Evolutionary conservation across 139 green algal species (phyloP).

Genomic region (Chlorella ohadii): DNA sequence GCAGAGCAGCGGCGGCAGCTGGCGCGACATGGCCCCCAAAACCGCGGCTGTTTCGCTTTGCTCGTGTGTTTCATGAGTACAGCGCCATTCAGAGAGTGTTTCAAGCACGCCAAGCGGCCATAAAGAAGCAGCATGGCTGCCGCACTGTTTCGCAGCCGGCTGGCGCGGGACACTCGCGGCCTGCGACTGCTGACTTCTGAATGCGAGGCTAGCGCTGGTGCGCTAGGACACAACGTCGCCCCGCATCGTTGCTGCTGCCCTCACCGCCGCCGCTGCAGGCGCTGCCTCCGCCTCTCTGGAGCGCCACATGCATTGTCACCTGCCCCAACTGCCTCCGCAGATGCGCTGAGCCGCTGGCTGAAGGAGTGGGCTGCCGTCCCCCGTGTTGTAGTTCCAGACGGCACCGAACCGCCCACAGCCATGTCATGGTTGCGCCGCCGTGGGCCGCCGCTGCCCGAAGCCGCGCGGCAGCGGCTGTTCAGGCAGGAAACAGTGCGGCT

Average conservation of each 20-base stretch:
- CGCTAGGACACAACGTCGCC: too few species aligned
- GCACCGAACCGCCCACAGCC: constrained; percentile 33
- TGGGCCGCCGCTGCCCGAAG: constrained; percentile 41
- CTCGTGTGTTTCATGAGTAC: too few species aligned
- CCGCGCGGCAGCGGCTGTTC: constrained; percentile 46
- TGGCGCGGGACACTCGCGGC: too few species aligned
- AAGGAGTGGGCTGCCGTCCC: constrained; percentile 4
- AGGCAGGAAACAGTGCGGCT: constrained; percentile 36
- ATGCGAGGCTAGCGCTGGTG: too few species aligned
- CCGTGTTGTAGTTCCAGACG: neutral
- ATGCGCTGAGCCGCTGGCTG: constrained; percentile 27
- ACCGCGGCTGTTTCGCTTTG: too few species aligned
- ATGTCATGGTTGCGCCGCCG: constrained; percentile 62
- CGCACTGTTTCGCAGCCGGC: too few species aligned
- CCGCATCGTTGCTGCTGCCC: neutral
- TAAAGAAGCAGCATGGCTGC: too few species aligned
- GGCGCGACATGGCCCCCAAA: too few species aligned
- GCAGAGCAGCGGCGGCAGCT: too few species aligned
- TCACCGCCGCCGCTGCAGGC: neutral
- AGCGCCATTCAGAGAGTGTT: too few species aligned
- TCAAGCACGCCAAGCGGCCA: too few species aligned
- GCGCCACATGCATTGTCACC: neutral
- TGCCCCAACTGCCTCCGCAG: neutral
- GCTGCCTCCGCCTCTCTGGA: neutral
- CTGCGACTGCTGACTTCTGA: too few species aligned